Percentiles rank a stretch among this genome's conserved stretches.
Conservation (phyloP, 225 moss, liverwort and hornwort genomes). For the Sphagnum tenellum region DNA sequence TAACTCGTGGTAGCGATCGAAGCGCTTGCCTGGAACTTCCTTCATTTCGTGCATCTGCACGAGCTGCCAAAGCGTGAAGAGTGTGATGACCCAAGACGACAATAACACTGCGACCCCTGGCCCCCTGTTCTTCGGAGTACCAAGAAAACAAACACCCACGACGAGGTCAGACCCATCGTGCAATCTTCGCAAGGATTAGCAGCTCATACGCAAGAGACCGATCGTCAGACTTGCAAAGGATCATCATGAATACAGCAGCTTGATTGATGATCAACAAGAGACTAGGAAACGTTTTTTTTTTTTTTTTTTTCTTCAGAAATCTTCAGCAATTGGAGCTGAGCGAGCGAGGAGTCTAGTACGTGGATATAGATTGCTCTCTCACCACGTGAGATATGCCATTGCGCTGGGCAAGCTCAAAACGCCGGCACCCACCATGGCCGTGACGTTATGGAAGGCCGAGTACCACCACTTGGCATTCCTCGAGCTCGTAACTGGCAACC, state of each 20-base stretch:
- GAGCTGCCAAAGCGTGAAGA: constrained; percentile 81
- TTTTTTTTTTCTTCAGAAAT: not conserved
- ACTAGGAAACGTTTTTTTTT: too few relatives aligned
- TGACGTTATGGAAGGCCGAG: constrained; percentile 84
- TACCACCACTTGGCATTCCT: constrained; percentile 91
- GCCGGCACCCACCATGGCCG: constrained; percentile 94
- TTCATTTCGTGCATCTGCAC: constrained; percentile 73
- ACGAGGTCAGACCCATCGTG: too few relatives aligned
- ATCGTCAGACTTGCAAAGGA: too few relatives aligned
- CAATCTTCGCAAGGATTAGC: too few relatives aligned
- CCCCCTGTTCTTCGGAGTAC: constrained; percentile 11
- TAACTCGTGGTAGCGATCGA: constrained; percentile 52
- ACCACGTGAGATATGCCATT: constrained; percentile 69
- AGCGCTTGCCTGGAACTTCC: constrained; percentile 28
- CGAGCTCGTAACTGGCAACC: constrained; percentile 68
- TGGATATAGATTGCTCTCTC: not conserved
- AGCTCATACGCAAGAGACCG: not conserved
- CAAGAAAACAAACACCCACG: too few relatives aligned
- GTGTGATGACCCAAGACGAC: constrained; percentile 56
- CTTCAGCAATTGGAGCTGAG: not conserved
- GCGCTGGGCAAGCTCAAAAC: constrained; percentile 66
- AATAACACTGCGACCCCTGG: constrained; percentile 30
- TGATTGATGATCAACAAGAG: too few relatives aligned
- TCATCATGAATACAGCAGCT: too few relatives aligned
- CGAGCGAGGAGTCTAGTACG: too few relatives aligned